These are phyloP conservation scores for Isatis lusitanica DNA, from an alignment of 441 rosid genomes.

Conservation along the genomic window DNA sequence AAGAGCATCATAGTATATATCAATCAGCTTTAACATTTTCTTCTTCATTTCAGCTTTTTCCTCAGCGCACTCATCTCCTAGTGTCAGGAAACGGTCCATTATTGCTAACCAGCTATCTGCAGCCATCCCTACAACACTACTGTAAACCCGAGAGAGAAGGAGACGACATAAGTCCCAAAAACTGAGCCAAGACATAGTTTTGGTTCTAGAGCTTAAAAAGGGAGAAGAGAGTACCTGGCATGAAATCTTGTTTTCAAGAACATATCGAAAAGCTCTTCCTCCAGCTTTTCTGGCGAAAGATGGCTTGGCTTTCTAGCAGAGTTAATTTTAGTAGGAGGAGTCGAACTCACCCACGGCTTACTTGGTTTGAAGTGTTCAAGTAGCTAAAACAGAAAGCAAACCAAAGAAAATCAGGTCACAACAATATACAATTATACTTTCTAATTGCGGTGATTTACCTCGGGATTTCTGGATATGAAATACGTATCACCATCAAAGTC, in stretches of 20 bases:
- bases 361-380: slow-evolving; percentile 52
- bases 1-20: slow-evolving; percentile 73
- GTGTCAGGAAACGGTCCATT: slow-evolving; percentile 66
- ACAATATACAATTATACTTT: neutral
- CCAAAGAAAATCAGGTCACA: slow-evolving; percentile 2
- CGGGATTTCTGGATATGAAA: slow-evolving; percentile 65
- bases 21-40: slow-evolving; percentile 44
- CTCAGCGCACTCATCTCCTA: slow-evolving; percentile 39
- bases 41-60: slow-evolving; percentile 44
- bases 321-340: slow-evolving; percentile 26
- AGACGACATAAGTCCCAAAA: neutral
- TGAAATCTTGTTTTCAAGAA: slow-evolving; percentile 62
- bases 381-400: slow-evolving; percentile 45
- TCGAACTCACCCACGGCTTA: slow-evolving; percentile 55
- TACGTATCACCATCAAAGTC: slow-evolving; percentile 82
- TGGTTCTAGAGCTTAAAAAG: neutral
- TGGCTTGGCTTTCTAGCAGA: slow-evolving; percentile 42
- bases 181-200: neutral
- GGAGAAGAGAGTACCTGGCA: slow-evolving; percentile 44
- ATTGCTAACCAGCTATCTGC: slow-evolving; percentile 68
- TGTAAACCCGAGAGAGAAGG: slow-evolving; percentile 40
- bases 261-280: slow-evolving; percentile 57
- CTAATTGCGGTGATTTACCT: slow-evolving; percentile 42
- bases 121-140: slow-evolving; percentile 55
- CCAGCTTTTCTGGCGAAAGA: slow-evolving; percentile 51